A percentile compares a stretch with the other conserved stretches of the same genome.
Conservation (phyloP, 2,329 filamentous ascomycete species). For the Leptographium lundbergii region DNA sequence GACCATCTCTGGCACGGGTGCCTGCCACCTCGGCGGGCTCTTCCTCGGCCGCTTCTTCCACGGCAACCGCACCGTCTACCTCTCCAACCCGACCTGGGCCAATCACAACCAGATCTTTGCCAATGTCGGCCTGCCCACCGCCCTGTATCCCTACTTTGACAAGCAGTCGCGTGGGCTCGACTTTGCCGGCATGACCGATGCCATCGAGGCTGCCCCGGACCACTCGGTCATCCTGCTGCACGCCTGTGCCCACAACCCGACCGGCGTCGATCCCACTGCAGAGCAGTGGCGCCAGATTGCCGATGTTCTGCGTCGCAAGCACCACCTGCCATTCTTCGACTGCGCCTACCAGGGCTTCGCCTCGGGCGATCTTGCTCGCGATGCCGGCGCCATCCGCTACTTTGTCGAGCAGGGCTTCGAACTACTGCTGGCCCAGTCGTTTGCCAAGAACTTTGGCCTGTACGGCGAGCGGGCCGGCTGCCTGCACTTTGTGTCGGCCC, state of each 20-base stretch:
- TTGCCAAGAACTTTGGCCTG: slow-evolving; percentile 96
- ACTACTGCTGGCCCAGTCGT: slow-evolving; percentile 79
- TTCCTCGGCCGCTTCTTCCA: slow-evolving; percentile 90
- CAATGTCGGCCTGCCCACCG: slow-evolving; percentile 70
- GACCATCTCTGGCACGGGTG: slow-evolving; percentile 94
- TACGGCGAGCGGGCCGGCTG: slow-evolving; percentile 94
- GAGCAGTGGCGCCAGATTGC: slow-evolving; percentile 94
- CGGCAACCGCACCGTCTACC: slow-evolving; percentile 64
- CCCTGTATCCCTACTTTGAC: slow-evolving; percentile 88
- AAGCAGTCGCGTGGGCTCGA: slow-evolving; percentile 81
- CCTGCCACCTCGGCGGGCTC: slow-evolving; percentile 81
- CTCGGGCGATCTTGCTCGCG: slow-evolving; percentile 71
- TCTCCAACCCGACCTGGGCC: slow-evolving; percentile 93
- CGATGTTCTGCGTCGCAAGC: slow-evolving; percentile 58
- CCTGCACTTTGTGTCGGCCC: slow-evolving; percentile 82
- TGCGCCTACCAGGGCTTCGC: slow-evolving; percentile 96
- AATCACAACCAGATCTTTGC: slow-evolving; percentile 98
- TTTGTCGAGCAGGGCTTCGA: slow-evolving; percentile 89
- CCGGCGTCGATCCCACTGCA: slow-evolving; percentile 84
- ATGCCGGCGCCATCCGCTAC: slow-evolving; percentile 87
- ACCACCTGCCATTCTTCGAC: slow-evolving; percentile 97
- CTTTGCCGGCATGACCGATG: slow-evolving; percentile 72
- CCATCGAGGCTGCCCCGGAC: slow-evolving; percentile 58
- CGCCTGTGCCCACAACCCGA: slow-evolving; percentile 96
- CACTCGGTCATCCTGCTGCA: slow-evolving; percentile 83